Evolutionary conservation across 108 stramenopile species (phyloP), one percentile per base, ranked within the genome.

Genomic region (Skeletonema tropicum): DNA sequence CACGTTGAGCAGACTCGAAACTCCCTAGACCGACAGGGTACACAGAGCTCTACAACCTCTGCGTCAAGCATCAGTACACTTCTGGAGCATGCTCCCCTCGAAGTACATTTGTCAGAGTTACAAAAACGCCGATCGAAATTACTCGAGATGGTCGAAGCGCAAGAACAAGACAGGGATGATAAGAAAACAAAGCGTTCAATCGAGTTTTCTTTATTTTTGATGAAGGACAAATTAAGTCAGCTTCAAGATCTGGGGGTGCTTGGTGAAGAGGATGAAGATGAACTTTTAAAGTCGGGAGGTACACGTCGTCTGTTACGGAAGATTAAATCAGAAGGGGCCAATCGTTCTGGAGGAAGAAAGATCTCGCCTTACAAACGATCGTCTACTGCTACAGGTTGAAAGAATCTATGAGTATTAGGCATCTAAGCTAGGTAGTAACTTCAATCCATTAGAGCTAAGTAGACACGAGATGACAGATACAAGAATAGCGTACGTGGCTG

Each of bases 51-150:
- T 7, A 55, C 52, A n/a, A 25, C 52, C 0, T 55, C 52, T 55
- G 23, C 52, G 23, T 23, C 52, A 55, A 23, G 21, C 52, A 55
- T 55, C 9, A 23, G 9, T 23, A 10, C 52, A 10, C 19, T 55
- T 25, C 52, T 55, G 3, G 52, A 55, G 23, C 52, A 55, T 55
- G 52, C 52, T 23, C 52, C 52, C 19, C 52, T 55, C 23, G 52
- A 55, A 7, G 52, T 55, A 23, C 52, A 55, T 55, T 23, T 55
- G 19, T 8, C 52, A 23, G 52, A 7, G 52, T 23, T 55, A 23
- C 52, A 55, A 55, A 55, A 55, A 55, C 52, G 52, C 10, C 52
- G 52, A 23, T 55, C 52, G 23, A 55, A 55, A 25, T 55, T 55
- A 55, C 52, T 55, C 52, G 52, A 55, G 9, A 21, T 55, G 23